Evolutionary conservation across 352 stramenopile species (phyloP), one percentile per base, ranked within the genome.

Genomic region (Phytophthora citricola): DNA sequence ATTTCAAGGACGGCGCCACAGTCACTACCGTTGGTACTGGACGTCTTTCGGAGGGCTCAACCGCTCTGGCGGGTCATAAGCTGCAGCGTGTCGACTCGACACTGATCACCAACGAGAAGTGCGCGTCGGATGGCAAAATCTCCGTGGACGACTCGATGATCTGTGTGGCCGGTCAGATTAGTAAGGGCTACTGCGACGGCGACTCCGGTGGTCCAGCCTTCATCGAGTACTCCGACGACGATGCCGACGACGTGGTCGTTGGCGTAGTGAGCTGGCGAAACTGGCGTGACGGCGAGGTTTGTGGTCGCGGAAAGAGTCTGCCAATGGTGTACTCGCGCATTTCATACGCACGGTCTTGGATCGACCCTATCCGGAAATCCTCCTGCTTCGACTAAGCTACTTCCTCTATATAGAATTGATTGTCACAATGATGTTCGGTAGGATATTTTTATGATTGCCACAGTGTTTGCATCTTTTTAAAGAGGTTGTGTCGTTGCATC

Each of bases 191-290:
- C 45, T 91, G 83, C 62, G 70, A 90, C 61, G 79, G 77, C 27
- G 80, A 90, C 78, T 87, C 75, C 6, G 83, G 83, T 3, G 76
- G 80, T 15, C 80, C 83, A 8, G 66, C 82, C 10, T 82, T 78
- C 24, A 58, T 78, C 11, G 66, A 81, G 50, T 53, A 70, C 15
- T 65, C 52, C 0, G 54, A 69, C 12, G 43, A 62, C 27, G 69
- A 72, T 53, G 56, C 39, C 26, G 58, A 65, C 5, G 78, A 86
- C n/a, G 54, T 75, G 2, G 58, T 87, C 8, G 52, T 91, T 22
- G 83, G 78, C 2, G 69, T 91, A n/a, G 80, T 86, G 12, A 90
- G 80, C 58, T 91, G 80, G 80, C 63, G 63, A 36, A 72, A 76
- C 24, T 64, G 56, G 68, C 56, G 63, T 45, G 57, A 73, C 31